Evolutionary conservation across 2,329 filamentous ascomycete genomes (phyloP).

Genomic region (Aspergillus pseudonomiae): DNA sequence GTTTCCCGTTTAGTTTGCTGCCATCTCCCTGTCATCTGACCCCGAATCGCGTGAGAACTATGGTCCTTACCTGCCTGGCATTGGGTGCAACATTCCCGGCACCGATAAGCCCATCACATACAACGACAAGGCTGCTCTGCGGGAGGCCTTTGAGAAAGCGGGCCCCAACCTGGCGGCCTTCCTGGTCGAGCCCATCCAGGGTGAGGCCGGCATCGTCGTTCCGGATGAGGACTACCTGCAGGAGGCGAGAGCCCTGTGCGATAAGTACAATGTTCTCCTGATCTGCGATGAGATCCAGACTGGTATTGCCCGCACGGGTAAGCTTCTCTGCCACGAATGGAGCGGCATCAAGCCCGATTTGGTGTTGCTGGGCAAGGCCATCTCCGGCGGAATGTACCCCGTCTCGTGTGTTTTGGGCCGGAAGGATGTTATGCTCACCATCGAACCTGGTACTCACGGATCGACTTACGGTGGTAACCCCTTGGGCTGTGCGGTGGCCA

Average conservation of each 20-base stretch:
- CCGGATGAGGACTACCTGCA: conserved; percentile 86
- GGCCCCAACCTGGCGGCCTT: conserved; percentile 88
- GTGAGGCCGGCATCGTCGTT: conserved; percentile 94
- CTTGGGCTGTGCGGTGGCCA: conserved; percentile 90
- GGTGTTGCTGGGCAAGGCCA: conserved; percentile 93
- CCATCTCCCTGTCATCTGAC: conserved; percentile 93
- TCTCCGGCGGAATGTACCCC: conserved; percentile 98
- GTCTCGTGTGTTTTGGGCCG: conserved; percentile 88
- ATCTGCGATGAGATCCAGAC: conserved; percentile 99
- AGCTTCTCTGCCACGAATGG: conserved; percentile 94
- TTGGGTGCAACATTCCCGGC: conserved; percentile 75
- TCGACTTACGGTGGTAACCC: conserved; percentile 99
- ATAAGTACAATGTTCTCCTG: conserved; percentile 90
- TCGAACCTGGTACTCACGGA: conserved; percentile 95
- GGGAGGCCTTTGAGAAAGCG: conserved; percentile 75
- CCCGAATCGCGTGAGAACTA: conserved; percentile 97
- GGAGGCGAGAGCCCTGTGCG: conserved; percentile 81
- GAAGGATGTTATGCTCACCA: conserved; percentile 90
- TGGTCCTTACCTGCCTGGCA: conserved; percentile 88
- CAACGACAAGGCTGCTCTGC: conserved; percentile 80
- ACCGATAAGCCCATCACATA: conserved; percentile 80
- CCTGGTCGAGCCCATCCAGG: conserved; percentile 95
- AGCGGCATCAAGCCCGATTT: conserved; percentile 93
- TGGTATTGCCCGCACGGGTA: conserved; percentile 91
- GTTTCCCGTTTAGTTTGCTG: conserved; percentile 69